These are phyloP conservation scores for Spergularia marina DNA, from an alignment of 148 eudicot species.

Conservation along the genomic window DNA sequence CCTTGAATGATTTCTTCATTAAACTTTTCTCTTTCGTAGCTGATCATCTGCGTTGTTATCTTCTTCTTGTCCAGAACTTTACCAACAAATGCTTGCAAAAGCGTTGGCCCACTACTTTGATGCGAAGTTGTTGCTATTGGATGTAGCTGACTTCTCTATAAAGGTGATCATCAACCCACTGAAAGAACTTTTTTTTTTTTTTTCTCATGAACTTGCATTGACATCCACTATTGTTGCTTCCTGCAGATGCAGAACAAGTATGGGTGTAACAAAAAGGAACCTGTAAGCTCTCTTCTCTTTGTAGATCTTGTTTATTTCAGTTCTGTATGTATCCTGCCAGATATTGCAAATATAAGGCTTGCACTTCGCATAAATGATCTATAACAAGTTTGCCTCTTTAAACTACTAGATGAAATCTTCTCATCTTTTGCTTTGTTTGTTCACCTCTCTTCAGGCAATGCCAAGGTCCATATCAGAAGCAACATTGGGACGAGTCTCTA, in stretches of 20 bases:
- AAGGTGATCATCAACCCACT: slow-evolving; percentile 42
- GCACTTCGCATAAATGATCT: neutral
- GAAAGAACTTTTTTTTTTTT: neutral
- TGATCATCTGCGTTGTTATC: slow-evolving; percentile 11
- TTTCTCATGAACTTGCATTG: slow-evolving; percentile 16
- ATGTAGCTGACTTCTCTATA: slow-evolving; percentile 69
- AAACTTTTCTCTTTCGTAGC: neutral
- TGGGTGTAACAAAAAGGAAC: slow-evolving; percentile 58
- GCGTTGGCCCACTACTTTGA: slow-evolving; percentile 82
- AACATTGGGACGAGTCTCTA: slow-evolving; percentile 69
- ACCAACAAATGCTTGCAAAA: slow-evolving; percentile 79
- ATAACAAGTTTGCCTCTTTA: neutral
- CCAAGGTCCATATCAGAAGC: slow-evolving; percentile 71
- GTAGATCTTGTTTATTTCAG: neutral
- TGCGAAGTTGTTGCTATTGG: slow-evolving; percentile 79
- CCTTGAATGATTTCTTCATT: neutral
- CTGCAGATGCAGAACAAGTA: slow-evolving; percentile 90
- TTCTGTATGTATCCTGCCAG: neutral
- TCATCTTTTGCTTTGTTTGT: neutral
- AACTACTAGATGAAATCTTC: neutral
- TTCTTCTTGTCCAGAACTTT: slow-evolving; percentile 49
- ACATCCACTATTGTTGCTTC: slow-evolving; percentile 22
- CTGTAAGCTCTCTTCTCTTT: slow-evolving; percentile 47
- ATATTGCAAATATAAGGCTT: neutral
- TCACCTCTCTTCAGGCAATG: slow-evolving; percentile 35